phyloP scores from a whole-genome alignment of 345 rosid genomes.

The Luvunga scandens region DNA sequence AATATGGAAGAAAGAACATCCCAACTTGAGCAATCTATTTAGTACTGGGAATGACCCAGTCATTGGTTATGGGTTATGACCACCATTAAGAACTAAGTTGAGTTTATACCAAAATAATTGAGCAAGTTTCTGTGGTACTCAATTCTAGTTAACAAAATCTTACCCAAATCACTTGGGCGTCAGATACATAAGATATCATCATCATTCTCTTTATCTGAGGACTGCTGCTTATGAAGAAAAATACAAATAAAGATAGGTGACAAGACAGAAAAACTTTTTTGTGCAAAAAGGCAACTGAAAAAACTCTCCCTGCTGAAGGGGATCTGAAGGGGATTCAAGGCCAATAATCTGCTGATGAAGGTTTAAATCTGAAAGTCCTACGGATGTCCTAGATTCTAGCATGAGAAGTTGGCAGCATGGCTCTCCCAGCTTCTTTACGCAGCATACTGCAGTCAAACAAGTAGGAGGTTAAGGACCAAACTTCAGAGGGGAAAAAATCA shows the following conservation, averaged over 20 bases:
- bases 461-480: conserved; percentile 3
- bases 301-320: background rate
- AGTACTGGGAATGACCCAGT: background rate
- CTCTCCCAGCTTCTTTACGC: background rate
- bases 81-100: background rate
- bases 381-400: background rate
- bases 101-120: background rate
- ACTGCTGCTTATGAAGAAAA: background rate
- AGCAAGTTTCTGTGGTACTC: background rate
- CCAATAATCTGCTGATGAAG: background rate
- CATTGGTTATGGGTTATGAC: background rate
- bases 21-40: background rate
- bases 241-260: background rate
- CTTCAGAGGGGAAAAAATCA: background rate
- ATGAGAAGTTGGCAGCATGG: background rate
- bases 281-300: background rate
- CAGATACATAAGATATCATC: background rate
- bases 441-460: background rate
- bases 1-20: too few species aligned
- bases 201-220: background rate
- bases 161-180: background rate
- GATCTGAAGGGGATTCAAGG: background rate
- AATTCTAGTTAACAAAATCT: background rate
- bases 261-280: background rate
- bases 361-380: background rate